Percentiles rank a stretch among this genome's conserved stretches.
These are phyloP conservation scores for Acorus calamus DNA, from an alignment of 106 monocot genomes.

Conservation along the genomic window DNA sequence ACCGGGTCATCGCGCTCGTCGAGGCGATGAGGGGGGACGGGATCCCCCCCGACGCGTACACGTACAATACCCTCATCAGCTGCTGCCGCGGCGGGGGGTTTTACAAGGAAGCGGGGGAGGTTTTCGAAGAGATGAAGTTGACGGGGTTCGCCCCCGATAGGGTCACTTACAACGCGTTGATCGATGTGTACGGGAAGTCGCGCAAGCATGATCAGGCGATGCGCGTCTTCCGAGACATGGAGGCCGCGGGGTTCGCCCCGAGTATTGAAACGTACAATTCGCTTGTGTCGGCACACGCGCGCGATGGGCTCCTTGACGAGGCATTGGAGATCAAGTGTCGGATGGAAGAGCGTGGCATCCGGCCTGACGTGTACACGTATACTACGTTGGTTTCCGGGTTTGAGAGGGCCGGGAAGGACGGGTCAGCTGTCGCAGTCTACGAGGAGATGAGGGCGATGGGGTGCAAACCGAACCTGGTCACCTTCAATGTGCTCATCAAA, in stretches of 20 bases:
- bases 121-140: slow-evolving; percentile 74
- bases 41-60: slow-evolving; percentile 66
- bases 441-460: slow-evolving; percentile 67
- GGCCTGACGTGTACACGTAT: slow-evolving; percentile 81
- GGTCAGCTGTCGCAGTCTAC: slow-evolving; percentile 34
- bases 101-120: slow-evolving; percentile 48
- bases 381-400: slow-evolving; percentile 86
- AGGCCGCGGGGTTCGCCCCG: slow-evolving; percentile 39
- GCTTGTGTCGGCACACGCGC: slow-evolving; percentile 72
- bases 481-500: slow-evolving; percentile 85
- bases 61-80: slow-evolving; percentile 89
- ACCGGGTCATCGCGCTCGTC: slow-evolving; percentile 39
- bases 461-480: slow-evolving; percentile 79
- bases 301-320: slow-evolving; percentile 76
- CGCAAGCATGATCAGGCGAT: slow-evolving; percentile 59
- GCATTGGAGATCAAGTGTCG: slow-evolving; percentile 69
- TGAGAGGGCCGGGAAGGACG: slow-evolving; percentile 85
- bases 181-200: slow-evolving; percentile 94
- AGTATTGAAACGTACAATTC: slow-evolving; percentile 81
- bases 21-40: slow-evolving; percentile 56
- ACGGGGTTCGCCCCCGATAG: slow-evolving; percentile 63
- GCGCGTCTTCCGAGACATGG: slow-evolving; percentile 63
- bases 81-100: slow-evolving; percentile 69
- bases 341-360: slow-evolving; percentile 78
- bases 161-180: slow-evolving; percentile 79